Percentiles rank a stretch among this genome's conserved stretches.
phyloP scores from a whole-genome alignment of 78 protist genomes.

The Guillardia theta region DNA sequence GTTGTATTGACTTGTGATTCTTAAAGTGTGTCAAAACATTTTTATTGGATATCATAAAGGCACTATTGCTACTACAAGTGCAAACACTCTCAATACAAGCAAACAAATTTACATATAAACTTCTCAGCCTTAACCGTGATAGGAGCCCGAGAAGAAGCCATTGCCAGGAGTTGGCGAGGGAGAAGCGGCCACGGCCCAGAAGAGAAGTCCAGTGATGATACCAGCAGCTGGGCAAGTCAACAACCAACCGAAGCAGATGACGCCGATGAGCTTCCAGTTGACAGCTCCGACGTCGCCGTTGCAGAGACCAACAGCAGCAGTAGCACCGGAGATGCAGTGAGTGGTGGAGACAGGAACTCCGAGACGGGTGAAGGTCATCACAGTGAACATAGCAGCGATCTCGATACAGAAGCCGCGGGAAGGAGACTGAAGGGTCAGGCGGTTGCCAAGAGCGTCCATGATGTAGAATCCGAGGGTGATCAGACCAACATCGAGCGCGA shows the following conservation, averaged over 20 bases:
- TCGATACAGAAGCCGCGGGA: slow-evolving; percentile 10
- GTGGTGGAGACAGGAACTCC: slow-evolving; percentile 56
- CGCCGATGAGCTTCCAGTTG: background rate
- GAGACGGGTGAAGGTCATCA: background rate
- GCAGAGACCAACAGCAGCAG: slow-evolving; percentile 10
- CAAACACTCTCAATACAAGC: too few relatives aligned
- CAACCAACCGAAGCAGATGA: slow-evolving; percentile 53
- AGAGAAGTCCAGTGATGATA: background rate
- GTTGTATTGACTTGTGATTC: too few relatives aligned
- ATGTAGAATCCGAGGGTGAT: slow-evolving; percentile 42
- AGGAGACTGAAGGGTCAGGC: background rate
- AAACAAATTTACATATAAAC: too few relatives aligned
- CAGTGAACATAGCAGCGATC: slow-evolving; percentile 29
- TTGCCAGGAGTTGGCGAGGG: background rate
- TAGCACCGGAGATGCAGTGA: slow-evolving; percentile 62
- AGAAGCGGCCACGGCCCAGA: background rate
- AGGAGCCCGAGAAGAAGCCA: background rate
- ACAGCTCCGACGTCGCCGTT: background rate
- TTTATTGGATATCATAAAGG: too few relatives aligned
- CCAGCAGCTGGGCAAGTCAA: slow-evolving; percentile 56
- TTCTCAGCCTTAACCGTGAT: background rate
- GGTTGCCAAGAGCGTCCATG: slow-evolving; percentile 57
- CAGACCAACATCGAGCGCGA: slow-evolving; percentile 48
- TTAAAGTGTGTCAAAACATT: too few relatives aligned
- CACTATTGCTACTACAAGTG: too few relatives aligned